Percentiles rank a stretch among this genome's conserved stretches.
Evolutionary conservation across 1,139 yeast genomes (phyloP).

Genomic region (Yueomyces sp.): DNA sequence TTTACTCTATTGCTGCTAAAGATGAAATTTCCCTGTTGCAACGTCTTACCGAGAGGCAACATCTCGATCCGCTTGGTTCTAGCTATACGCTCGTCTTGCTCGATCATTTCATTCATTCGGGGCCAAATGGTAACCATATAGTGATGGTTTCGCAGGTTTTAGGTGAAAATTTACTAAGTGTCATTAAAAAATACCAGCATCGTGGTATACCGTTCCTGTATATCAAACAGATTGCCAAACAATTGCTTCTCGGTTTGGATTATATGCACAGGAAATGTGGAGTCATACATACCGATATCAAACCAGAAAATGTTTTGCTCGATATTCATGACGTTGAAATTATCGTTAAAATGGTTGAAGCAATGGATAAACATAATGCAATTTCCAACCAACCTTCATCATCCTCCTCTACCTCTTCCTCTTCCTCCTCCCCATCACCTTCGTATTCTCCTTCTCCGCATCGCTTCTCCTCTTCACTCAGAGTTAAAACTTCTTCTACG

Average conservation of each 20-base stretch:
- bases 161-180: constrained; percentile 63
- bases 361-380: constrained; percentile 29
- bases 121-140: constrained; percentile 67
- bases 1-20: constrained; percentile 63
- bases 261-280: constrained; percentile 65
- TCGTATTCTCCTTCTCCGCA: not conserved
- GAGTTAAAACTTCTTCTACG: not conserved
- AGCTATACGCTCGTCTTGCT: constrained; percentile 50
- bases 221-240: constrained; percentile 63
- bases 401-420: not conserved
- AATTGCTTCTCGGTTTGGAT: constrained; percentile 52
- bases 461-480: not conserved
- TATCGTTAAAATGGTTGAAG: constrained; percentile 45
- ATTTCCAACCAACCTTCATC: not conserved
- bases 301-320: constrained; percentile 66
- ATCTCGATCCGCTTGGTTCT: constrained; percentile 30
- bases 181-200: constrained; percentile 50
- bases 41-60: constrained; percentile 29
- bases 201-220: constrained; percentile 61
- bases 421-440: not conserved
- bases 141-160: constrained; percentile 74
- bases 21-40: constrained; percentile 52
- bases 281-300: constrained; percentile 67
- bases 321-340: constrained; percentile 65
- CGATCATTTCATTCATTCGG: constrained; percentile 55